These are phyloP conservation scores for Polyporus arcularius DNA, from an alignment of 768 basidiomycete species.

Conservation along the genomic window DNA sequence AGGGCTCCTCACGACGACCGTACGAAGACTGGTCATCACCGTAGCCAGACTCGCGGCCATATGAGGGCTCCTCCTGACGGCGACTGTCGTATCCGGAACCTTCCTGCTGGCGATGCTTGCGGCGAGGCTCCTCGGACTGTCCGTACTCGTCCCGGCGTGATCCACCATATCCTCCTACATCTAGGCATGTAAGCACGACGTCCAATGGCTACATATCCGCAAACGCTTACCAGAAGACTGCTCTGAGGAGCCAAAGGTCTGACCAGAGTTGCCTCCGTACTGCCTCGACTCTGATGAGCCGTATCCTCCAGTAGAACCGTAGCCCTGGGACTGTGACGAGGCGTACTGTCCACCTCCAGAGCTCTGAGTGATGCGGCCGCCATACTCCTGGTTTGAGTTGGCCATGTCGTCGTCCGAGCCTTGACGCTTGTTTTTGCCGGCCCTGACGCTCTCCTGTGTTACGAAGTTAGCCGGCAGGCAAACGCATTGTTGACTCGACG, in stretches of 20 bases:
- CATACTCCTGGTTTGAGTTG: constrained; percentile 22
- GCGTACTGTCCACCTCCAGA: constrained; percentile 9
- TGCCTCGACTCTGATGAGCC: background rate
- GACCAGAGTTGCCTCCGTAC: constrained; percentile 4
- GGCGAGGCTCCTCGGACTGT: constrained; percentile 6
- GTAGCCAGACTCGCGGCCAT: constrained; percentile 1
- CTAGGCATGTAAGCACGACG: background rate
- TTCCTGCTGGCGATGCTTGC: constrained; percentile 2
- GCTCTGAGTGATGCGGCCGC: constrained; percentile 9
- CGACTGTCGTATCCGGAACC: background rate
- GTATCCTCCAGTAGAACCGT: constrained; percentile 4
- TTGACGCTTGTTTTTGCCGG: constrained; percentile 58
- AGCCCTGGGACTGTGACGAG: background rate
- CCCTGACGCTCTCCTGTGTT: constrained; percentile 48
- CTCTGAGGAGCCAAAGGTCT: constrained; percentile 9
- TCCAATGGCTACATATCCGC: no score
- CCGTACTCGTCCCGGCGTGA: constrained; percentile 4
- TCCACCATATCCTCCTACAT: constrained; percentile 4
- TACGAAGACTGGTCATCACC: background rate
- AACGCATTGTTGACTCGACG: background rate
- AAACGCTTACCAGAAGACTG: constrained; percentile 5
- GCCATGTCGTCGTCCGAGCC: constrained; percentile 43
- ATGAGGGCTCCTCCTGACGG: constrained; percentile 3
- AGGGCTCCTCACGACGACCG: constrained; percentile 6
- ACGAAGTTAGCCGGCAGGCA: background rate